These are phyloP conservation scores for Exophiala lecanii-corni DNA, from an alignment of 2,329 filamentous ascomycete species.

Conservation along the genomic window DNA sequence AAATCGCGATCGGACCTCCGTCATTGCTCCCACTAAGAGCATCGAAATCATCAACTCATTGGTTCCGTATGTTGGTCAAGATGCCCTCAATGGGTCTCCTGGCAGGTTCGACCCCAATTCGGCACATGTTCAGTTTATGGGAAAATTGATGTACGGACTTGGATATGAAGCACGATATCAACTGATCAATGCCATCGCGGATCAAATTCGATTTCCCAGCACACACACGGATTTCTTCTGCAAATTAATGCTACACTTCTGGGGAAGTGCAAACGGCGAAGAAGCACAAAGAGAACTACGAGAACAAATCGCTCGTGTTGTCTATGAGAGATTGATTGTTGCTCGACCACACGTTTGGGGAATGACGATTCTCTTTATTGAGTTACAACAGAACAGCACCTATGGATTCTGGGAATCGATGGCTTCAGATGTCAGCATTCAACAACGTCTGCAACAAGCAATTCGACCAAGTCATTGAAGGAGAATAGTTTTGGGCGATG, in stretches of 20 bases:
- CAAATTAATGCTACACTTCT: constrained; percentile 76
- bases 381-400: constrained; percentile 85
- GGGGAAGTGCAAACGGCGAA: constrained; percentile 59
- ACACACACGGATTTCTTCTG: constrained; percentile 90
- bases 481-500: not conserved
- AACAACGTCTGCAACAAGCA: constrained; percentile 23
- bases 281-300: constrained; percentile 77
- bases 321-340: constrained; percentile 81
- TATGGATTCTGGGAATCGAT: constrained; percentile 77
- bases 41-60: constrained; percentile 68
- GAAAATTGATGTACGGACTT: constrained; percentile 70
- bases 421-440: constrained; percentile 14
- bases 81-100: constrained; percentile 57
- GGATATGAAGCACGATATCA: constrained; percentile 77
- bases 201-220: constrained; percentile 88
- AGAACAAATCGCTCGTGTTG: constrained; percentile 82
- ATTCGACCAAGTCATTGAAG: constrained; percentile 18
- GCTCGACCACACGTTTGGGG: constrained; percentile 96
- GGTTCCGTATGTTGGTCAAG: constrained; percentile 74
- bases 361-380: constrained; percentile 77
- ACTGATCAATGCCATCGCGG: constrained; percentile 76
- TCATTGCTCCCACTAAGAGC: constrained; percentile 13
- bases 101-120: constrained; percentile 61
- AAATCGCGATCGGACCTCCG: constrained; percentile 1
- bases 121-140: constrained; percentile 66